Conservation (phyloP, 768 basidiomycete species). For the Phanerochaete sordida region DNA sequence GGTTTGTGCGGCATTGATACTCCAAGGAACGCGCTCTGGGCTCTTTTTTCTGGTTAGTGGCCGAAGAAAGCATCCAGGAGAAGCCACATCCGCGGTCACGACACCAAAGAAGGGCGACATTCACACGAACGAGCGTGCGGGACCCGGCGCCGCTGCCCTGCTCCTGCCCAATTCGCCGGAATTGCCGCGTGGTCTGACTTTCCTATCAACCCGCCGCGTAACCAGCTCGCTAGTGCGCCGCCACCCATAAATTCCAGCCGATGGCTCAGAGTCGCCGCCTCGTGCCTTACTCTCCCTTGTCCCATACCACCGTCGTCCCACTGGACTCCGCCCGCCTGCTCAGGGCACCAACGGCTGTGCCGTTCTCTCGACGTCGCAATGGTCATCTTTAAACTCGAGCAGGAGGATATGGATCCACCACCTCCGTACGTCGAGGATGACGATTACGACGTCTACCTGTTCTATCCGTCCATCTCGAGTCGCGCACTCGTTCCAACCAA, state of each 20-base stretch:
- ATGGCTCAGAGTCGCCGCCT: not conserved
- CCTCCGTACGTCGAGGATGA: not conserved
- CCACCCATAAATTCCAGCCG: constrained; percentile 1
- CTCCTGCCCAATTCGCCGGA: not conserved
- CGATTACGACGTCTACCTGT: not conserved
- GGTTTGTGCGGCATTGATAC: not conserved
- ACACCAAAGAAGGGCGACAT: not conserved
- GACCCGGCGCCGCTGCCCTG: not conserved
- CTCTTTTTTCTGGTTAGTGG: not conserved
- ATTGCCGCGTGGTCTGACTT: not conserved
- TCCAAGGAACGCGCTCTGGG: not conserved
- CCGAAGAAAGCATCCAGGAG: not conserved
- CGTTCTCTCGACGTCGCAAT: not conserved
- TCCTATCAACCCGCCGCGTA: not conserved
- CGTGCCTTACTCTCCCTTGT: not conserved
- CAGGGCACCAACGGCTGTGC: not conserved
- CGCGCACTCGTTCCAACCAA: not conserved
- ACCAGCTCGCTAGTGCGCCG: not conserved
- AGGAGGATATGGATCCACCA: not conserved
- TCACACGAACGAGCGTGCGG: not conserved
- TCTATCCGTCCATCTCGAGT: not conserved
- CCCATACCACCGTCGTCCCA: not conserved
- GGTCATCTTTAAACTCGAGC: not conserved
- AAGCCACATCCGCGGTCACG: not conserved
- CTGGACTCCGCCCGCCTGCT: not conserved